These are phyloP conservation scores for Amanita subjunquillea DNA, from an alignment of 768 basidiomycete genomes.

Conservation along the genomic window DNA sequence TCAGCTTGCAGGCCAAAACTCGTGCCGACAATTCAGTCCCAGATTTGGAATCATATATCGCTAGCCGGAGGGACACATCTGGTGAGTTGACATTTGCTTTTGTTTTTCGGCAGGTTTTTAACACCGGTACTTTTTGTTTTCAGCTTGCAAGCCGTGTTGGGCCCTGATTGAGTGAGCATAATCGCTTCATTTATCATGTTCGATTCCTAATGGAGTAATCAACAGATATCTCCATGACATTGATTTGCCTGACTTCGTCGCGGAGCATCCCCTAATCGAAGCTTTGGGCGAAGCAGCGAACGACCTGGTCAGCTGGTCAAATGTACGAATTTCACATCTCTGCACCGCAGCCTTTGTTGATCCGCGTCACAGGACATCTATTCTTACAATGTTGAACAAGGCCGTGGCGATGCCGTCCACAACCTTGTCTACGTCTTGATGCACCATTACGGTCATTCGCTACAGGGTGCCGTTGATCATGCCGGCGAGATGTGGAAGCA, in stretches of 20 bases:
- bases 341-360: constrained; percentile 2
- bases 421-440: constrained; percentile 70
- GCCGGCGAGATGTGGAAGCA: constrained; percentile 52
- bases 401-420: constrained; percentile 48
- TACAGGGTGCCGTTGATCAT: constrained; percentile 56
- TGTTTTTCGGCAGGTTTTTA: constrained; percentile 7
- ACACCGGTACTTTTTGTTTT: constrained; percentile 3
- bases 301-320: constrained; percentile 78
- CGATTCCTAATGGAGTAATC: background rate
- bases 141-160: constrained; percentile 65
- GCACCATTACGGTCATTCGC: constrained; percentile 41
- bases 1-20: constrained; percentile 50
- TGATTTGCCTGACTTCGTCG: constrained; percentile 61
- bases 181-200: constrained; percentile 1
- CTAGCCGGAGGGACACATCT: constrained; percentile 63
- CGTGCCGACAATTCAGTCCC: constrained; percentile 45
- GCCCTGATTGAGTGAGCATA: constrained; percentile 55
- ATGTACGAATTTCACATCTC: constrained; percentile 32
- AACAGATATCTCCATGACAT: constrained; percentile 53
- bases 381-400: constrained; percentile 69
- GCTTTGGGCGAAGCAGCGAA: constrained; percentile 61
- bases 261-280: constrained; percentile 50
- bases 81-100: constrained; percentile 23
- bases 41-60: constrained; percentile 66
- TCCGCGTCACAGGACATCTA: constrained; percentile 47